phyloP scores from a whole-genome alignment of 2,329 filamentous ascomycete genomes.

The Aspergillus pseudonomiae region DNA sequence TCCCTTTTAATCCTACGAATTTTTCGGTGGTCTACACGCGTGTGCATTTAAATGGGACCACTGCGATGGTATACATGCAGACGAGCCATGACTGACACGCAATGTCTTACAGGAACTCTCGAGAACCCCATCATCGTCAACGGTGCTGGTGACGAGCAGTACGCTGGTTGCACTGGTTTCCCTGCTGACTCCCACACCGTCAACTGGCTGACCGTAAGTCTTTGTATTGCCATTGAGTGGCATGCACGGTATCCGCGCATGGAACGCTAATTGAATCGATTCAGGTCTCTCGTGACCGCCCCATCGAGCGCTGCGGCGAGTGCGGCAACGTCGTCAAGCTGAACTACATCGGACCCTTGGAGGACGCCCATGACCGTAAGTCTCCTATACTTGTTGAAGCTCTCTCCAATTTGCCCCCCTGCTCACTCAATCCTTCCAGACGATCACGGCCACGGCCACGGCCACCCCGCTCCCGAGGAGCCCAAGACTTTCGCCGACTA shows the following conservation, averaged over 20 bases:
- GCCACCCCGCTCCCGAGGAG: conserved; percentile 66
- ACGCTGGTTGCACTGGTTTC: conserved; percentile 90
- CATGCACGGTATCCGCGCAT: not conserved
- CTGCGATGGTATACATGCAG: not conserved
- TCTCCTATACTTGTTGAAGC: conserved; percentile 8
- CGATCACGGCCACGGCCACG: conserved; percentile 43
- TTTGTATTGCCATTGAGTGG: conserved; percentile 20
- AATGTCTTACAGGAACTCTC: conserved; percentile 67
- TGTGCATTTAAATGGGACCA: not conserved
- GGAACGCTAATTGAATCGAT: not conserved
- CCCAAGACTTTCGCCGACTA: conserved; percentile 97
- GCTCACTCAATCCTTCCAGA: conserved; percentile 31
- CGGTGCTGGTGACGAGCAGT: conserved; percentile 94
- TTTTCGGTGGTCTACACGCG: not conserved
- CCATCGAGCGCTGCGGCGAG: conserved; percentile 92
- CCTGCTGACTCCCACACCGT: conserved; percentile 91
- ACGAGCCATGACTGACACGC: conserved; percentile 3
- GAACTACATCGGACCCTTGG: conserved; percentile 86
- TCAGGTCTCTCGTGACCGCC: conserved; percentile 83
- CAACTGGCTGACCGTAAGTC: conserved; percentile 82
- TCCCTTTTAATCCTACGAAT: not conserved
- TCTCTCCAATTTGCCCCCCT: not conserved
- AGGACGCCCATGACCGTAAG: conserved; percentile 66
- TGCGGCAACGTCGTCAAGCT: conserved; percentile 97
- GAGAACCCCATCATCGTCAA: conserved; percentile 88